A percentile compares a stretch with the other conserved stretches of the same genome.
phyloP scores from a whole-genome alignment of 139 green algal genomes.

The Auxenochlorella pyrenoidosa region DNA sequence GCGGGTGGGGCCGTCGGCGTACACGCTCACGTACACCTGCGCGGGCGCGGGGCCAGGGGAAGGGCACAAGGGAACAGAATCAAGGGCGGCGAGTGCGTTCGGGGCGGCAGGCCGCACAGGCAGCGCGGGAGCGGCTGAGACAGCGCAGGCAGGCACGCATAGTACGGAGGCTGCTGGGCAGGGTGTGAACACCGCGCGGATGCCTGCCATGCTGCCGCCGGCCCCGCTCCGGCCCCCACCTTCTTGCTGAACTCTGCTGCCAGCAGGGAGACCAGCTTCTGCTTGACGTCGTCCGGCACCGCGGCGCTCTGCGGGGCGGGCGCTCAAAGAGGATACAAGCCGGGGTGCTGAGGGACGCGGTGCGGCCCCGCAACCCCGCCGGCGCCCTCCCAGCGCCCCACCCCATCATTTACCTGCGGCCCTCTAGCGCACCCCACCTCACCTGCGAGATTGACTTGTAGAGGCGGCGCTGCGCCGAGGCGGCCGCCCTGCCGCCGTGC shows the following conservation, averaged over 20 bases:
- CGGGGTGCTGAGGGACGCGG: no score
- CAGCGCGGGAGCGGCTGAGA: not conserved
- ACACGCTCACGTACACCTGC: conserved; percentile 85
- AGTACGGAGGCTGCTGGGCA: not conserved
- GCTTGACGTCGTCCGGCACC: conserved; percentile 56
- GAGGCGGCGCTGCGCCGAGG: conserved; percentile 16
- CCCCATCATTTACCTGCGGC: no score
- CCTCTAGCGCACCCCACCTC: no score
- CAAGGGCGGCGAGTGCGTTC: no score
- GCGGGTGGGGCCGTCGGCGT: conserved; percentile 88
- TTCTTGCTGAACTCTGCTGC: conserved; percentile 65
- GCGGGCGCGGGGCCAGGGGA: no score
- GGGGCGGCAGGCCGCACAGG: not conserved
- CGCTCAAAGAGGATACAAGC: no score
- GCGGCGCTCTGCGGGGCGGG: not conserved
- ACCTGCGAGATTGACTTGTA: conserved; percentile 37
- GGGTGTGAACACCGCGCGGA: not conserved
- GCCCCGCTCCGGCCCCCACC: not conserved
- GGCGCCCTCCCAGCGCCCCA: no score
- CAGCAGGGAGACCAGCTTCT: conserved; percentile 59
- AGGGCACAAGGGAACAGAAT: no score
- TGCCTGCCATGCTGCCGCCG: not conserved
- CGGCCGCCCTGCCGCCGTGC: conserved; percentile 10
- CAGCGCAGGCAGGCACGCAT: not conserved
- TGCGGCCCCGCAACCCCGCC: no score